Evolutionary conservation across 306 rosid species (phyloP).

Genomic region (Herpetospermum pedunculosum): DNA sequence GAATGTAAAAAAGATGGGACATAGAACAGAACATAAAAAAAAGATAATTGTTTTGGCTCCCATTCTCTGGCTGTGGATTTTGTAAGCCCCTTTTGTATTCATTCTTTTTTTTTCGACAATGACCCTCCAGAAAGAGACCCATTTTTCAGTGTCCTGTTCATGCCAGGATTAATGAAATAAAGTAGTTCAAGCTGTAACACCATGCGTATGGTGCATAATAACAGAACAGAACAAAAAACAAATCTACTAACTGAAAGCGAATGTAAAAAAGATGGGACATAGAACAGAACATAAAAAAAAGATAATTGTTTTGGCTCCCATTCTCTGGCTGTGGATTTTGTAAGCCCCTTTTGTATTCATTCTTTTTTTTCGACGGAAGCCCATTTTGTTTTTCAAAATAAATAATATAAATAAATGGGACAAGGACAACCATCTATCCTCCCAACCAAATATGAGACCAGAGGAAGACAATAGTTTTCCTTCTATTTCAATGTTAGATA

Average conservation of each 20-base stretch:
- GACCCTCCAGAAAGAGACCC: slow-evolving; percentile 46
- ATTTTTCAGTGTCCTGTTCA: slow-evolving; percentile 54
- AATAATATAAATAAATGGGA: not conserved
- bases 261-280: not conserved
- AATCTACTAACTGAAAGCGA: not conserved
- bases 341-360: not conserved
- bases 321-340: not conserved
- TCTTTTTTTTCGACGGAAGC: not conserved
- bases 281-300: not conserved
- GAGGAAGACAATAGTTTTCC: not conserved
- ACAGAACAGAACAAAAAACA: not conserved
- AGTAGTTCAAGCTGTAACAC: not conserved
- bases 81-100: no score
- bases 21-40: not conserved
- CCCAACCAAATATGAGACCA: not conserved
- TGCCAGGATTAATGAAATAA: slow-evolving; percentile 6
- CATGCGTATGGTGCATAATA: not conserved
- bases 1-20: not conserved
- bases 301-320: not conserved
- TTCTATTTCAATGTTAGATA: not conserved
- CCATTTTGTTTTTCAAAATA: not conserved
- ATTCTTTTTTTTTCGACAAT: no score
- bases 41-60: not conserved
- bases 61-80: no score
- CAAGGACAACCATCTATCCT: not conserved